These are phyloP conservation scores for Gossypium sturtianum DNA, from an alignment of 345 rosid genomes.

Conservation along the genomic window DNA sequence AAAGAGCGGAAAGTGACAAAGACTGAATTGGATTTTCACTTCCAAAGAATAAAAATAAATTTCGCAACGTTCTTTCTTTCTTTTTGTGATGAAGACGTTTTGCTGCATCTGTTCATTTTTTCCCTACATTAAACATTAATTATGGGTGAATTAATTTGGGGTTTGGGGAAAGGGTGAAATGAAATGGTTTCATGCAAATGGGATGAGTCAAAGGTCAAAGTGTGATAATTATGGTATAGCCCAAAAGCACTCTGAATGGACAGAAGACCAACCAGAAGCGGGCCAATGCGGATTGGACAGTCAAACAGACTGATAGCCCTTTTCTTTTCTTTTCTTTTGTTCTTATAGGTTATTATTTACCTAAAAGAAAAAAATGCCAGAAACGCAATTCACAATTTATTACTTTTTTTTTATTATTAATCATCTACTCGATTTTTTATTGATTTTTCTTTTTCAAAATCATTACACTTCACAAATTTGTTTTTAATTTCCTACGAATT, in stretches of 20 bases:
- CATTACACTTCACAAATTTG: too few relatives aligned
- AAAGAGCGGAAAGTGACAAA: slow-evolving; percentile 10
- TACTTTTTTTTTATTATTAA: too few relatives aligned
- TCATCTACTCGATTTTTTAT: too few relatives aligned
- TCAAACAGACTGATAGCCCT: not conserved
- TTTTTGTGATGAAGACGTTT: not conserved
- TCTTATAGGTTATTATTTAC: not conserved
- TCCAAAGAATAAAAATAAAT: not conserved
- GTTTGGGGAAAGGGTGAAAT: not conserved
- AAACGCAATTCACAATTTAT: not conserved
- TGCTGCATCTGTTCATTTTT: not conserved
- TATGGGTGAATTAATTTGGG: not conserved
- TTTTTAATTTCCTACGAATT: too few relatives aligned
- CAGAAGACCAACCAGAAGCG: slow-evolving; percentile 5
- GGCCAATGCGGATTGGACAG: slow-evolving; percentile 11
- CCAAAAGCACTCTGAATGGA: slow-evolving; percentile 5
- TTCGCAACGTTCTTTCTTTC: not conserved
- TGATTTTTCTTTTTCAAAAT: too few relatives aligned
- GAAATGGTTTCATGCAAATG: not conserved
- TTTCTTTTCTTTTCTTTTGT: not conserved
- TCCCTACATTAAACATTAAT: not conserved
- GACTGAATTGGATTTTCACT: slow-evolving; percentile 14
- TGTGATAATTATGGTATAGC: slow-evolving; percentile 1
- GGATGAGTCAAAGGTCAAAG: slow-evolving; percentile 4
- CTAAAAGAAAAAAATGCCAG: not conserved